Percentiles rank a stretch among this genome's conserved stretches.
Conservation (phyloP, 108 stramenopile genomes). For the Cyclotella cryptica region DNA sequence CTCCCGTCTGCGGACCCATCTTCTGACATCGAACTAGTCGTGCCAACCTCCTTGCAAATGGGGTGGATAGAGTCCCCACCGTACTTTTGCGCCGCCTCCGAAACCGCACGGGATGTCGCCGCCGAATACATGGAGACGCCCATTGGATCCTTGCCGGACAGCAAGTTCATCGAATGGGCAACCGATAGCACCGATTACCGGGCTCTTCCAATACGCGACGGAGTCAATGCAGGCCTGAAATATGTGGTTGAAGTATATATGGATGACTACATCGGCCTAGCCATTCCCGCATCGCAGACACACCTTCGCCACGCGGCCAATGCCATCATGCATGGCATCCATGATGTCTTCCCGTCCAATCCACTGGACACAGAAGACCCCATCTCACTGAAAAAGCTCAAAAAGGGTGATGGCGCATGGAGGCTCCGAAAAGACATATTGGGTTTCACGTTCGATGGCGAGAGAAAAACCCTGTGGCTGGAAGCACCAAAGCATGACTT, state of each 20-base stretch:
- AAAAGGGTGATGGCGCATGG: neutral
- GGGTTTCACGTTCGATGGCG: neutral
- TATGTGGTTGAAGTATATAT: constrained; percentile 26
- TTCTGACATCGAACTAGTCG: too few species aligned
- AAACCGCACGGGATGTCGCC: neutral
- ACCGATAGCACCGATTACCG: too few species aligned
- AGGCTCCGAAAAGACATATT: neutral
- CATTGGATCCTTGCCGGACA: neutral
- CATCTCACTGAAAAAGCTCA: too few species aligned
- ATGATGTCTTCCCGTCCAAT: too few species aligned
- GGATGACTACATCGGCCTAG: constrained; percentile 23
- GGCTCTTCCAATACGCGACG: neutral
- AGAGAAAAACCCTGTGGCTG: too few species aligned
- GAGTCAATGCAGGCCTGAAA: neutral
- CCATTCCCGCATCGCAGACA: neutral
- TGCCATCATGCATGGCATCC: too few species aligned
- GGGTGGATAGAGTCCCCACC: too few species aligned
- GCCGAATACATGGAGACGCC: neutral
- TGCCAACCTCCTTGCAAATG: too few species aligned
- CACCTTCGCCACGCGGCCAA: neutral
- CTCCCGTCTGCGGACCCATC: too few species aligned
- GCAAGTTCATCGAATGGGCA: too few species aligned
- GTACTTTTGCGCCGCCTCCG: too few species aligned
- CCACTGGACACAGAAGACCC: constrained; percentile 26
- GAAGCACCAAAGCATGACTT: neutral